Evolutionary conservation across 345 rosid species (phyloP).

Genomic region (Arabidopsis suecica): DNA sequence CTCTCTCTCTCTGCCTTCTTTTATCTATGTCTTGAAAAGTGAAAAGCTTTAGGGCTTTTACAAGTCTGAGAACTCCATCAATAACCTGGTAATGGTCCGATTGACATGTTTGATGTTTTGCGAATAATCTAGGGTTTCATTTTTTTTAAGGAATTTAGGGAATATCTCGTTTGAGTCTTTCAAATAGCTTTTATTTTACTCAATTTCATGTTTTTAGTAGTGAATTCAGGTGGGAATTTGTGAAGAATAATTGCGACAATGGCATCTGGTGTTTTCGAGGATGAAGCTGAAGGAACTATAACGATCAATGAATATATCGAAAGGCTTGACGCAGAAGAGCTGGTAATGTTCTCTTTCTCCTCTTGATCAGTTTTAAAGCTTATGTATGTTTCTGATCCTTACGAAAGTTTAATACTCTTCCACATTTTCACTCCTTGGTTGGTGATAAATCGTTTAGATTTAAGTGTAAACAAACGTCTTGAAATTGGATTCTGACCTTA

Average conservation of each 20-base stretch:
- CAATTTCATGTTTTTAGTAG: neutral
- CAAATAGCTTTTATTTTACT: neutral
- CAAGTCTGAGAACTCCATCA: neutral
- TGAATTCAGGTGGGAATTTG: slow-evolving; percentile 29
- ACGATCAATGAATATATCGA: slow-evolving; percentile 84
- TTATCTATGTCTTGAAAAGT: neutral
- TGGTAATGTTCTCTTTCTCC: slow-evolving; percentile 54
- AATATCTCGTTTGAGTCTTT: slow-evolving; percentile 18
- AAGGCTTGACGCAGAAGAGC: slow-evolving; percentile 79
- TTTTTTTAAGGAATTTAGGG: neutral
- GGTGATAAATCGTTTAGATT: too few species aligned
- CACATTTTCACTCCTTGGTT: neutral
- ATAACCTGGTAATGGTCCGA: slow-evolving; percentile 5
- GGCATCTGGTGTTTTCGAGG: slow-evolving; percentile 68
- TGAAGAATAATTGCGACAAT: slow-evolving; percentile 41
- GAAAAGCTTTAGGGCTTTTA: neutral
- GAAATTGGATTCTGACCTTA: too few species aligned
- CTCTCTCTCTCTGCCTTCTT: neutral
- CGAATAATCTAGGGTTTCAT: slow-evolving; percentile 47
- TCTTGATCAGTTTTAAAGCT: neutral
- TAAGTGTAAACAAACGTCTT: too few species aligned
- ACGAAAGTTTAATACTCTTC: neutral
- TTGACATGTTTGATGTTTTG: neutral
- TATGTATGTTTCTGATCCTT: neutral
- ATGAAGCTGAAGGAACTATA: slow-evolving; percentile 70